Percentiles rank a stretch among this genome's conserved stretches.
These are phyloP conservation scores for Fonsecaea monophora DNA, from an alignment of 2,329 filamentous ascomycete species.

Conservation along the genomic window DNA sequence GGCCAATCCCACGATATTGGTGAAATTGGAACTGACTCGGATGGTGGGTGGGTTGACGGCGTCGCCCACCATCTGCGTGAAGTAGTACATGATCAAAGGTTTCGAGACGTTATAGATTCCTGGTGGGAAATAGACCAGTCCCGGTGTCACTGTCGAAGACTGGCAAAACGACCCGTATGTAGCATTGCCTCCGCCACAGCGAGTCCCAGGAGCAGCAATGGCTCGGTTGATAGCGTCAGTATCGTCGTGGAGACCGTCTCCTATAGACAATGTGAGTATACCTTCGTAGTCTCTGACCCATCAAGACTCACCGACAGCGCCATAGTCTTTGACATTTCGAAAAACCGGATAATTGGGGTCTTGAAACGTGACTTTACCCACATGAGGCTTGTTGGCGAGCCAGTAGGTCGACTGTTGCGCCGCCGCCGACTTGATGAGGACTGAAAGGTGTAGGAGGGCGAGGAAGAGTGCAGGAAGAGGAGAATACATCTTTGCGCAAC, in stretches of 20 bases:
- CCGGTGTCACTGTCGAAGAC: constrained; percentile 75
- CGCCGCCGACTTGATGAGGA: constrained; percentile 19
- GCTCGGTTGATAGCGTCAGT: constrained; percentile 80
- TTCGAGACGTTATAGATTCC: constrained; percentile 76
- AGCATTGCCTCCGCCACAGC: constrained; percentile 68
- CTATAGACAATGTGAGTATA: constrained; percentile 22
- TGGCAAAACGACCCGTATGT: constrained; percentile 61
- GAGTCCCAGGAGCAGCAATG: constrained; percentile 68
- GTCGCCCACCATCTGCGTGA: constrained; percentile 72
- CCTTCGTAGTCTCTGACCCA: not conserved
- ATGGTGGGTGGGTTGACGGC: constrained; percentile 70
- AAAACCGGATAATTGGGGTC: constrained; percentile 60
- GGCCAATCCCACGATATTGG: constrained; percentile 75
- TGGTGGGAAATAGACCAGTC: constrained; percentile 81
- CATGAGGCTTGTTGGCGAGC: constrained; percentile 45
- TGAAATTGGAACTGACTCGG: constrained; percentile 51
- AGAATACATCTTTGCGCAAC: constrained; percentile 23
- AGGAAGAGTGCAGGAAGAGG: constrained; percentile 13
- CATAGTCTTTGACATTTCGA: constrained; percentile 74
- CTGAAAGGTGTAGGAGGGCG: constrained; percentile 17
- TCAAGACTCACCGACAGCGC: constrained; percentile 56
- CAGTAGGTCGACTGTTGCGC: constrained; percentile 43
- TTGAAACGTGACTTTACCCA: constrained; percentile 44
- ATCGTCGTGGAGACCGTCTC: constrained; percentile 72
- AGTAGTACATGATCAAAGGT: constrained; percentile 71